Conservation (phyloP, 225 moss, liverwort and hornwort species). For the Marchantia polymorpha region DNA sequence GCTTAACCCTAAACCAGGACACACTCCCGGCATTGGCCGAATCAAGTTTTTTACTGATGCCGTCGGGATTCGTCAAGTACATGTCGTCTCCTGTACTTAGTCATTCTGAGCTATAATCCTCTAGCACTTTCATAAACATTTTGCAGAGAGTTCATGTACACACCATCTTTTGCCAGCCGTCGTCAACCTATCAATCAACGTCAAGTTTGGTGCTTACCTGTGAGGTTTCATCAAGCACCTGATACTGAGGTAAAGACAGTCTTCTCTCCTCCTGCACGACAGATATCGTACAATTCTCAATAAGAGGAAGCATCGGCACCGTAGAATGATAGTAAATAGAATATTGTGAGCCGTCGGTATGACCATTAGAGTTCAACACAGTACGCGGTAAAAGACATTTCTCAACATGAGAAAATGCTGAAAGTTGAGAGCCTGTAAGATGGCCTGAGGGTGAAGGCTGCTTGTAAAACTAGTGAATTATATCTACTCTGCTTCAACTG, state of each 20-base stretch:
- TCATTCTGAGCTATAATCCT: background rate
- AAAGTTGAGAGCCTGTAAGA: no score
- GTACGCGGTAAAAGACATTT: no score
- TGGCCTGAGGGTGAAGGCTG: no score
- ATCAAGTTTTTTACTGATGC: background rate
- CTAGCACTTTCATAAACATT: background rate
- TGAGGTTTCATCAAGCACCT: slow-evolving; percentile 74
- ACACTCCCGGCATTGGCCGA: background rate
- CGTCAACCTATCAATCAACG: slow-evolving; percentile 21
- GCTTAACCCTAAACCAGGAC: background rate
- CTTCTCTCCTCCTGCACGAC: slow-evolving; percentile 75
- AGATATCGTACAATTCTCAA: background rate
- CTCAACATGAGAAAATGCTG: no score
- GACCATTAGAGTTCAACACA: background rate
- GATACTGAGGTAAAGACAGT: slow-evolving; percentile 68
- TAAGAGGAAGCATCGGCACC: background rate
- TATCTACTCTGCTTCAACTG: no score
- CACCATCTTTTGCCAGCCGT: slow-evolving; percentile 26
- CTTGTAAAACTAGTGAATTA: no score
- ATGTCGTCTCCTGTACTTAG: background rate
- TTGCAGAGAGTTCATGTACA: slow-evolving; percentile 21
- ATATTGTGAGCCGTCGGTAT: background rate
- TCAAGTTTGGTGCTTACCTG: slow-evolving; percentile 50
- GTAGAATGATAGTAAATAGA: background rate
- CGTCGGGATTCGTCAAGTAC: background rate